Percentiles rank a stretch among this genome's conserved stretches.
Conservation (phyloP, 139 green algal genomes). For the Desmodesmus armatus region DNA sequence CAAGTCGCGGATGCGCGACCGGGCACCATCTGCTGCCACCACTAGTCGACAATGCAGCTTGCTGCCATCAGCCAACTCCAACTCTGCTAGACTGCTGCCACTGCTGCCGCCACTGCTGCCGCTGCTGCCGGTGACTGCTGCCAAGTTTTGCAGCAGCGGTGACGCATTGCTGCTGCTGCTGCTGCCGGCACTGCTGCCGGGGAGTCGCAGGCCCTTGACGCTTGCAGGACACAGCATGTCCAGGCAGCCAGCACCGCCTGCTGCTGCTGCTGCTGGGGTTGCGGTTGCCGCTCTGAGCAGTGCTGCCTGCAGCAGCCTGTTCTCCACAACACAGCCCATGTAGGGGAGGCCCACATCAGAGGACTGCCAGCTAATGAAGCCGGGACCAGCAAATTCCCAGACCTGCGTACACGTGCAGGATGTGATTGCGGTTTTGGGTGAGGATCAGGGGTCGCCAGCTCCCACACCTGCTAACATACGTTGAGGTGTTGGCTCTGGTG, state of each 20-base stretch:
- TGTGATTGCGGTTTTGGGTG: too few relatives aligned
- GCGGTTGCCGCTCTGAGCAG: constrained; percentile 50
- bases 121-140: constrained; percentile 27
- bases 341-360: constrained; percentile 47
- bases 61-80: constrained; percentile 48
- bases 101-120: constrained; percentile 1
- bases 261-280: constrained; percentile 33
- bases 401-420: too few relatives aligned
- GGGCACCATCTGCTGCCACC: constrained; percentile 83
- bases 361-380: constrained; percentile 70
- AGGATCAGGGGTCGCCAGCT: too few relatives aligned
- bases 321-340: constrained; percentile 84
- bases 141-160: not conserved
- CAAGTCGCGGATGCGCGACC: constrained; percentile 65
- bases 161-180: not conserved
- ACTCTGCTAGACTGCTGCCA: constrained; percentile 26
- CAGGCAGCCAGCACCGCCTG: constrained; percentile 21
- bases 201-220: constrained; percentile 5
- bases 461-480: too few relatives aligned
- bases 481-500: too few relatives aligned
- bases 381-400: constrained; percentile 61
- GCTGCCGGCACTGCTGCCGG: not conserved
- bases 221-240: not conserved
- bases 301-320: constrained; percentile 72
- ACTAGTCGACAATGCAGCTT: constrained; percentile 61